Conservation (phyloP, 768 basidiomycete species). For the Lentinula lateritia region DNA sequence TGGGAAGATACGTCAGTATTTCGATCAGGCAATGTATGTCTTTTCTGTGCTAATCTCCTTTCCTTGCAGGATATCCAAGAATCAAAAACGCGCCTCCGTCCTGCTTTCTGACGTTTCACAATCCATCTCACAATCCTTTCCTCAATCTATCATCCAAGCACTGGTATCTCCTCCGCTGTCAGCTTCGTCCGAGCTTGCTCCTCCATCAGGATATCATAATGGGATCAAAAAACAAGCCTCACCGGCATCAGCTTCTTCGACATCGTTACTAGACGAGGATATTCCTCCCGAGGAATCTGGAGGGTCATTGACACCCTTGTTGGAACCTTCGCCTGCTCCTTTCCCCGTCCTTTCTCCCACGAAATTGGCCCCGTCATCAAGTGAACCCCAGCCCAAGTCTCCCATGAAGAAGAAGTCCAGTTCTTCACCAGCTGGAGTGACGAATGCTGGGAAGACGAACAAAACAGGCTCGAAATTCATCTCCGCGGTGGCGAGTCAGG, state of each 20-base stretch:
- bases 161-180: conserved; percentile 32
- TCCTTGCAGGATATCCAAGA: conserved; percentile 50
- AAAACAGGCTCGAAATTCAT: not conserved
- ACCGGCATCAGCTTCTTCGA: conserved; percentile 13
- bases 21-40: not conserved
- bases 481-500: not conserved
- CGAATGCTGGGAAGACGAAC: not conserved
- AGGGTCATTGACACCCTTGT: not conserved
- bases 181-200: conserved; percentile 16
- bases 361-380: not conserved
- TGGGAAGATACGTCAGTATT: conserved; percentile 55
- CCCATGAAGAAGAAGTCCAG: not conserved
- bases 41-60: conserved; percentile 7
- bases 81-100: conserved; percentile 62
- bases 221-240: conserved; percentile 7
- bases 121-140: conserved; percentile 3
- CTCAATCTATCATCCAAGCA: conserved; percentile 39
- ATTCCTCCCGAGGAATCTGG: not conserved
- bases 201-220: conserved; percentile 14
- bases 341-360: conserved; percentile 1
- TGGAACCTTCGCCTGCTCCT: not conserved
- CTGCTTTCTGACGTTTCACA: conserved; percentile 63
- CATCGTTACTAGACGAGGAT: conserved; percentile 9
- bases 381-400: conserved; percentile 3
- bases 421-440: not conserved